Percentiles rank a stretch among this genome's conserved stretches.
Evolutionary conservation across 225 moss, liverwort and hornwort species (phyloP).

Genomic region (Straminergon stramineum): DNA sequence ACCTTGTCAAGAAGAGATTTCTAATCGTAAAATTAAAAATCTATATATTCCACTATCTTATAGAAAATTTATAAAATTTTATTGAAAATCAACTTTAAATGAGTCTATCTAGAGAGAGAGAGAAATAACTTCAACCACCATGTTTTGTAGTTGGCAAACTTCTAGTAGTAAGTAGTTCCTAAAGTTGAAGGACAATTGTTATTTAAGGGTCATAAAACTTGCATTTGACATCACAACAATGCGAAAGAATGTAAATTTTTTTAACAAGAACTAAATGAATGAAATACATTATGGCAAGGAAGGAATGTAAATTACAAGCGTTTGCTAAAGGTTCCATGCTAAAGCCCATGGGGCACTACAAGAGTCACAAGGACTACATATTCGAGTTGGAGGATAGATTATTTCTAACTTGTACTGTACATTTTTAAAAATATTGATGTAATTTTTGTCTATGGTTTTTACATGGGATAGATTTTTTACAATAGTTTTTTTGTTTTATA

Average conservation of each 20-base stretch:
- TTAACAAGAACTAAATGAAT: too few species aligned
- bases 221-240: not conserved
- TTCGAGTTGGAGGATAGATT: not conserved
- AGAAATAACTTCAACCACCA: too few species aligned
- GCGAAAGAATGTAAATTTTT: not conserved
- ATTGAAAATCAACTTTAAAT: not conserved
- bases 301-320: too few species aligned
- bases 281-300: too few species aligned
- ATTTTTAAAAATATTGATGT: not conserved
- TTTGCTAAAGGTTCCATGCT: too few species aligned
- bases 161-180: not conserved
- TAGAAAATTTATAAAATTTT: not conserved
- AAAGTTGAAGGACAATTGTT: not conserved
- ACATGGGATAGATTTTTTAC: not conserved
- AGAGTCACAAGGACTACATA: not conserved
- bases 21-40: not conserved
- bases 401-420: not conserved
- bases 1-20: not conserved
- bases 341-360: not conserved
- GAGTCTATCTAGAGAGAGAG: not conserved
- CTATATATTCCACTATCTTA: not conserved
- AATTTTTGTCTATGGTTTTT: not conserved
- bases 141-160: not conserved
- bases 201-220: not conserved
- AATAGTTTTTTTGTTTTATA: not conserved